Evolutionary conservation across 192 early-diverging fungal species (phyloP), one percentile per base, ranked within the genome.

Genomic region (Glomus cerebriforme): DNA sequence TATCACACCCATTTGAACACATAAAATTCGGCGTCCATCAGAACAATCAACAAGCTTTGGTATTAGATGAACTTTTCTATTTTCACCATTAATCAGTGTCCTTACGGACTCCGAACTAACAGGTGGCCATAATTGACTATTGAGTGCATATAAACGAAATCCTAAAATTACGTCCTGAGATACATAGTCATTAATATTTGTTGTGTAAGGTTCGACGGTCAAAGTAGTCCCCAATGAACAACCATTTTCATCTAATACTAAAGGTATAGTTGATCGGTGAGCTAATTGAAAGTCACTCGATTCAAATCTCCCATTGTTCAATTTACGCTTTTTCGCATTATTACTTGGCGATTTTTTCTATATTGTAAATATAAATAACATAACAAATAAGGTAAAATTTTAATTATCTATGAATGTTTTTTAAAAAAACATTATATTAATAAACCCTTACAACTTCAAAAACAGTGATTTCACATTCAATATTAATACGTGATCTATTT

Each of bases 391-490:
- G n/a, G n/a, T 60, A 26, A 75, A 34, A n/a, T 60, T 15, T 8
- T 22, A 9, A 24, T n/a, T 7, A 62, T 32, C 32, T 7, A 3
- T n/a, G 39, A 60, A 32, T 34, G 2, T 34, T 29, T 31, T 24
- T 49, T 13, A 24, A 34, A 35, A 31, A 73, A 26, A 71, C 24
- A n/a, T 35, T 24, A 35, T 19, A 71, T n/a, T 24, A 26, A 26
- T 12, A 10, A 29, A 77, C 45, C 75, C n/a, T 66, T 67, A 17
- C 15, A 10, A 77, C 19, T 64, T 59, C 27, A 47, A 45, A 77
- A 12, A 77, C 35, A 32, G 29, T 34, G 19, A 77, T 34, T 77
- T 77, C 62, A 19, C 75, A 77, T 32, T 59, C 43, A 17, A 66
- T 3, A 13, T 45, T 7, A 24, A 66, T 9, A 22, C 31, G 58